Evolutionary conservation across 2,329 filamentous ascomycete species (phyloP).

Genomic region (Harringtonia lauricola): DNA sequence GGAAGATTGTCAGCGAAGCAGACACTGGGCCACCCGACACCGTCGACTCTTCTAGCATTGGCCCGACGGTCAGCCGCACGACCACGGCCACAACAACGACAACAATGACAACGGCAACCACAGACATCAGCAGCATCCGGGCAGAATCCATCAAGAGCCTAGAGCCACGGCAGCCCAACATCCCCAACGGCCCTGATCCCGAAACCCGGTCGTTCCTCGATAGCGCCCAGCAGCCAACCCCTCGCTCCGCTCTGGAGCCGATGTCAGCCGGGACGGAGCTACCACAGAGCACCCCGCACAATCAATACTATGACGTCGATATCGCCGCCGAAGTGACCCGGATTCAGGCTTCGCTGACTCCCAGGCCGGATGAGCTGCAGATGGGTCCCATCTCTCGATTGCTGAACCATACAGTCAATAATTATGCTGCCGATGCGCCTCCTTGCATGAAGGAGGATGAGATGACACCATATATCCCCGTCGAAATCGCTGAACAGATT

Average conservation of each 20-base stretch:
- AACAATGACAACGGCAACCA: neutral
- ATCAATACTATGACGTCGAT: constrained; percentile 53
- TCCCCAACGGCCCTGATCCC: constrained; percentile 10
- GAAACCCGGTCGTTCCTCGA: constrained; percentile 15
- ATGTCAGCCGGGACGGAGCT: constrained; percentile 17
- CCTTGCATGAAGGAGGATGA: constrained; percentile 38
- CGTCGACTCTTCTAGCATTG: too few species aligned
- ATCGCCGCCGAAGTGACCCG: constrained; percentile 50
- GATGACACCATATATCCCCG: constrained; percentile 57
- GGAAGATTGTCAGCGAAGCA: neutral
- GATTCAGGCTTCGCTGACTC: constrained; percentile 45
- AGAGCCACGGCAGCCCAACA: constrained; percentile 4
- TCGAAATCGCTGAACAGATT: constrained; percentile 41
- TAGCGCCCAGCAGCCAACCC: constrained; percentile 13
- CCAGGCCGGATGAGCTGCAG: constrained; percentile 38
- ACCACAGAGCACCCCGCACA: constrained; percentile 43
- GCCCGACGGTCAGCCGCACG: too few species aligned
- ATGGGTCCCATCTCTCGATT: constrained; percentile 52
- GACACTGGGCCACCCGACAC: neutral
- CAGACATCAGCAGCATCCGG: neutral
- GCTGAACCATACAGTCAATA: constrained; percentile 51
- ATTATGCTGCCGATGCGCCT: constrained; percentile 39
- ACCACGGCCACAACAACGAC: too few species aligned
- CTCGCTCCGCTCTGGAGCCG: constrained; percentile 14
- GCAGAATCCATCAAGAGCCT: neutral